These are phyloP conservation scores for Mycosarcoma maydis DNA, from an alignment of 1,284 basidiomycete genomes.

Conservation along the genomic window DNA sequence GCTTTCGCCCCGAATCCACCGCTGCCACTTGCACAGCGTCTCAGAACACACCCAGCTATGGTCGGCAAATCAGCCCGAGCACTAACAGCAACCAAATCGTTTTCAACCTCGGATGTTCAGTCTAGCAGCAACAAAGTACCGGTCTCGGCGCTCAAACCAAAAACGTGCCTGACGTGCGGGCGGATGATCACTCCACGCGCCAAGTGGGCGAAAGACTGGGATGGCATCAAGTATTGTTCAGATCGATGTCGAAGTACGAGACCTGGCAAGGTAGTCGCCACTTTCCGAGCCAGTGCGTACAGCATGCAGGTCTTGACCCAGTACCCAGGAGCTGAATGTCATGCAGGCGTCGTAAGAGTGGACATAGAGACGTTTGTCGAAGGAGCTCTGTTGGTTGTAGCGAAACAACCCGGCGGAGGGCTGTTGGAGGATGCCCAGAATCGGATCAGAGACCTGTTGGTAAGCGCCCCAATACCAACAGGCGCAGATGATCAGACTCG, in stretches of 20 bases:
- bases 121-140: background rate
- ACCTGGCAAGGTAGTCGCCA: slow-evolving; percentile 15
- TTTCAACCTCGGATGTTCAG: background rate
- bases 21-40: no score
- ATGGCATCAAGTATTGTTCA: slow-evolving; percentile 48
- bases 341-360: background rate
- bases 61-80: slow-evolving; percentile 30
- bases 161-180: slow-evolving; percentile 51
- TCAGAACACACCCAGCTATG: slow-evolving; percentile 2
- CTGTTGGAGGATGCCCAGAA: slow-evolving; percentile 28
- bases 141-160: slow-evolving; percentile 16
- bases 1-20: no score
- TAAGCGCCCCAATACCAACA: slow-evolving; percentile 1
- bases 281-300: background rate
- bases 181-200: slow-evolving; percentile 55
- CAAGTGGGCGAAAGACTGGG: slow-evolving; percentile 55
- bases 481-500: background rate
- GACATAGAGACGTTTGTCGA: slow-evolving; percentile 30
- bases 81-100: slow-evolving; percentile 19
- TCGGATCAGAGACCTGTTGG: background rate
- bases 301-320: background rate
- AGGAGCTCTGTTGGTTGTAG: slow-evolving; percentile 3
- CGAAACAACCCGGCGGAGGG: background rate
- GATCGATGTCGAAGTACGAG: slow-evolving; percentile 30
- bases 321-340: background rate